These are phyloP conservation scores for Teratosphaeria epicoccoides DNA, from an alignment of 2,329 filamentous ascomycete species.

Conservation along the genomic window DNA sequence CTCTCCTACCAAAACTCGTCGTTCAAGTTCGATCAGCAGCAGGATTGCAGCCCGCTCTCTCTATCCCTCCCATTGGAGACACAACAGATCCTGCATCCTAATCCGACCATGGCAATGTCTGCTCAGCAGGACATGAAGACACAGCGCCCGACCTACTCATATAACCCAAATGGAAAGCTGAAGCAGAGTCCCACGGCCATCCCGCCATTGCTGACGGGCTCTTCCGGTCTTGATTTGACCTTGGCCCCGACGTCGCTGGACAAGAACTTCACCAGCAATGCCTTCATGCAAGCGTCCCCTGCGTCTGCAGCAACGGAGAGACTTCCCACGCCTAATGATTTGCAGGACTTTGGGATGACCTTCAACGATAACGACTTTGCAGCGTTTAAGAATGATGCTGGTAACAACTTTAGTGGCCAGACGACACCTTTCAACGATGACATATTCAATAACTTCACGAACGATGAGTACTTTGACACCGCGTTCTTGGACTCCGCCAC, in stretches of 20 bases:
- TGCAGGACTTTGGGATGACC: neutral
- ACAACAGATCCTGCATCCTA: conserved; percentile 37
- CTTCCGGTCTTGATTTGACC: conserved; percentile 29
- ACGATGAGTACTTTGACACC: neutral
- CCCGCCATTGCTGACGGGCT: conserved; percentile 16
- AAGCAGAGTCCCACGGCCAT: conserved; percentile 21
- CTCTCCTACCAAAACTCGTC: conserved; percentile 4
- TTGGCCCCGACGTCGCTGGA: conserved; percentile 31
- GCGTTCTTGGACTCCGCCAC: neutral
- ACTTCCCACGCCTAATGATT: conserved; percentile 9
- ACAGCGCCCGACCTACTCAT: conserved; percentile 35
- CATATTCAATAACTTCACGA: neutral
- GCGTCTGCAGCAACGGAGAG: conserved; percentile 16
- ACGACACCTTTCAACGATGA: neutral
- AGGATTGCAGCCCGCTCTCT: conserved; percentile 32
- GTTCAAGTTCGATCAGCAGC: conserved; percentile 6
- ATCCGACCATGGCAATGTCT: conserved; percentile 13
- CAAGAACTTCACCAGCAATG: conserved; percentile 11
- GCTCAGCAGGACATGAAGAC: conserved; percentile 23
- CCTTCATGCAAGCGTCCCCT: conserved; percentile 9
- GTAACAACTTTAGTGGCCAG: neutral
- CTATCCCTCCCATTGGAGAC: conserved; percentile 42
- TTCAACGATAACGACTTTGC: neutral
- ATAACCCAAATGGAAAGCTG: conserved; percentile 32
- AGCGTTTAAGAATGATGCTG: neutral